Evolutionary conservation across 1,284 basidiomycete species (phyloP), one percentile per base, ranked within the genome.

Genomic region (Rhodofomes roseus): DNA sequence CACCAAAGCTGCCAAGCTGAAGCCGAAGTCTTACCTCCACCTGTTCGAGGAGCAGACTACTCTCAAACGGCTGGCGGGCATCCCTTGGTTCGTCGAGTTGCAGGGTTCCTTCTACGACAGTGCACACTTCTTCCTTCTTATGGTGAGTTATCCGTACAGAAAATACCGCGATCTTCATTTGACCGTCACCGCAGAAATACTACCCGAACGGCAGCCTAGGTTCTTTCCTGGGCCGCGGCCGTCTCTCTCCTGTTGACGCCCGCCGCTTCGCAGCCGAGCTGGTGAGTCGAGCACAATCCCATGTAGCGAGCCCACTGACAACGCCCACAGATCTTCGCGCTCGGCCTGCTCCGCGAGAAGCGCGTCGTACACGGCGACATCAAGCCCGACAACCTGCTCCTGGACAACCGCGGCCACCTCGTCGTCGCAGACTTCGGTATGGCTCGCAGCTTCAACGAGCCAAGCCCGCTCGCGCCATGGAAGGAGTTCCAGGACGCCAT

Each of bases 301-400:
- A 77, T 11, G 27, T 84, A 82, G 0, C 69, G 84, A 20, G 77
- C 78, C 58, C 83, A 83, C 67, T 54, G 16, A 56, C 50, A n/a
- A 2, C 1, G 20, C 11, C 5, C 25, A 18, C 48, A 70, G 70
- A 41, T 71, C 16, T 46, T 63, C 22, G 65, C 63, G 1, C 48
- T 73, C 14, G 43, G 20, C 20, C 22, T 46, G 5, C 43, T 46
- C 43, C 43, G 25, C 12, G 22, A 46, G 25, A 78, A 81, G 55
- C 58, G 63, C 36, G 66, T 71, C 57, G 56, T 71, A 20, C 70
- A 71, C 56, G 68, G 70, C 55, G 70, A 71, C 57, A 63, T 71
- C 53, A 71, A 71, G 71, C 85, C 85, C 2, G 84, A 85, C 67
- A 87, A 88, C 68, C 81, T 88, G 56, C 74, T 87, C n/a, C 43